Conservation (phyloP, 208 protist genomes). For the Crithidia expoeki region DNA sequence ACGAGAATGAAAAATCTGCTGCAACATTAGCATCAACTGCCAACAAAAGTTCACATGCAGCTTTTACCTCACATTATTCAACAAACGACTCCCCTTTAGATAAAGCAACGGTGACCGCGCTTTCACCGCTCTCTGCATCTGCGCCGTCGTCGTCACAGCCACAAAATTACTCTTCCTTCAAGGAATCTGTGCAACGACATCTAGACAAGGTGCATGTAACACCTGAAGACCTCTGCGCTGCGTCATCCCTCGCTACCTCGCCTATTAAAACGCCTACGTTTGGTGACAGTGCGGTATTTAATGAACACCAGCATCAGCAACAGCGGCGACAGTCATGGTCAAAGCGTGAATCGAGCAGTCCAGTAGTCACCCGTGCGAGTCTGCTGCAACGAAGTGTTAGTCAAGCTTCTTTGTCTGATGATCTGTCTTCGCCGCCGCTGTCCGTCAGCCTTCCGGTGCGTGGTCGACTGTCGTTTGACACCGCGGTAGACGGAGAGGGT, state of each 20-base stretch:
- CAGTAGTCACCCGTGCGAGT: background rate
- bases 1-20: background rate
- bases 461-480: constrained; percentile 1
- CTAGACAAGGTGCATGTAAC: background rate
- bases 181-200: background rate
- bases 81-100: background rate
- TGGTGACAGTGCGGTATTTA: background rate
- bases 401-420: background rate
- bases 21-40: background rate
- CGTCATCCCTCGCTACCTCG: background rate
- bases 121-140: background rate
- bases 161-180: background rate
- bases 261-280: background rate
- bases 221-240: background rate
- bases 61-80: background rate
- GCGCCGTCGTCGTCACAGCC: background rate
- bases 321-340: background rate
- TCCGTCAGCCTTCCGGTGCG: constrained; percentile 4
- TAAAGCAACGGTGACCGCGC: background rate
- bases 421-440: background rate
- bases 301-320: background rate
- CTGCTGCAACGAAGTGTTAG: background rate
- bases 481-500: background rate
- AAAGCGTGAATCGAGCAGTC: background rate
- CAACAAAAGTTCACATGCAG: background rate